These are phyloP conservation scores for Neurospora sp. DNA, from an alignment of 495 filamentous ascomycete genomes.

Conservation along the genomic window DNA sequence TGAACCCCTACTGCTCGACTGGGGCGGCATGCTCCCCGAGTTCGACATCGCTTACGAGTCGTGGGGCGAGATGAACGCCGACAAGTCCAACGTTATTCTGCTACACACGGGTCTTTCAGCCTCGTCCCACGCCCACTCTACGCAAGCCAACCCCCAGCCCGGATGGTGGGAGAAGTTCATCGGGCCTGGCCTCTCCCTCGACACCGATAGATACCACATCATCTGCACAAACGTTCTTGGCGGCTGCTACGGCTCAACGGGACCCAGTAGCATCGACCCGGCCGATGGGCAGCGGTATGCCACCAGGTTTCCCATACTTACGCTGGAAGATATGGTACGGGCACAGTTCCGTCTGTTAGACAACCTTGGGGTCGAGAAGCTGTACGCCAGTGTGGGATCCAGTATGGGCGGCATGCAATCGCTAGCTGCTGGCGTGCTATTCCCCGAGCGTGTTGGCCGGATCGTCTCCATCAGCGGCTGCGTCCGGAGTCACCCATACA, in stretches of 20 bases:
- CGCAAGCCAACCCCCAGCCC: slow-evolving; percentile 67
- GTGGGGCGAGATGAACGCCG: slow-evolving; percentile 75
- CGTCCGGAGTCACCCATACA: slow-evolving; percentile 92
- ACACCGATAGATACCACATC: slow-evolving; percentile 85
- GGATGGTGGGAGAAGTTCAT: slow-evolving; percentile 99
- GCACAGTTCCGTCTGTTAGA: slow-evolving; percentile 91
- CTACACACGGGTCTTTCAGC: slow-evolving; percentile 91
- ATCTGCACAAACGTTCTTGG: slow-evolving; percentile 97
- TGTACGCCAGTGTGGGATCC: slow-evolving; percentile 88
- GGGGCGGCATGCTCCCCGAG: slow-evolving; percentile 78
- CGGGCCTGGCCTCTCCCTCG: slow-evolving; percentile 72
- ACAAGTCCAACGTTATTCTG: slow-evolving; percentile 82
- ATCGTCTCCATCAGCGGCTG: slow-evolving; percentile 90
- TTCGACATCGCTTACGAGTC: slow-evolving; percentile 90
- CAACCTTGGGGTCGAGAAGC: slow-evolving; percentile 59
- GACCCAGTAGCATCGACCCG: slow-evolving; percentile 79
- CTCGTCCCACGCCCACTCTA: slow-evolving; percentile 92
- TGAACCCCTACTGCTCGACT: slow-evolving; percentile 75
- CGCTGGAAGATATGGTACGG: slow-evolving; percentile 94
- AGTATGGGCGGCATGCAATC: slow-evolving; percentile 99
- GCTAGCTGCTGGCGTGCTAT: slow-evolving; percentile 79
- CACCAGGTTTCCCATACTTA: slow-evolving; percentile 93
- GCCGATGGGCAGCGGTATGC: slow-evolving; percentile 82
- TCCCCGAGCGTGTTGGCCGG: slow-evolving; percentile 67
- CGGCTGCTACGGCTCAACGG: slow-evolving; percentile 93